phyloP scores from a whole-genome alignment of 805 yeast genomes.

The Kodamaea kakaduensis region DNA sequence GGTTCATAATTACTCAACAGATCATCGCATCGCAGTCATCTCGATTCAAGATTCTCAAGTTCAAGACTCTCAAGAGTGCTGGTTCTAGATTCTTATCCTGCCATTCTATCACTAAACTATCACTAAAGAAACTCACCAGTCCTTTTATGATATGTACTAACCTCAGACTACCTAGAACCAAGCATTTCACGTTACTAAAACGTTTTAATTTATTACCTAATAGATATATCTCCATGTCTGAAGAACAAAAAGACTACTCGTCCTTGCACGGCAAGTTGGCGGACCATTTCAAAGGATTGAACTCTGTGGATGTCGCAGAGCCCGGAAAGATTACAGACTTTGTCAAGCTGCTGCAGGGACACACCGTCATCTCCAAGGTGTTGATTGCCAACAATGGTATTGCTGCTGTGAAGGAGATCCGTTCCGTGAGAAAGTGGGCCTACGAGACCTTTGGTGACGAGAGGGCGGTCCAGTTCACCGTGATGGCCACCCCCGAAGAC shows the following conservation, averaged over 20 bases:
- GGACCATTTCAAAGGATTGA: conserved; percentile 75
- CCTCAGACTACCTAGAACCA: background rate
- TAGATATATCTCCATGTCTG: conserved; percentile 10
- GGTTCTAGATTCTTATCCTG: too few species aligned
- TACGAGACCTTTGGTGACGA: conserved; percentile 98
- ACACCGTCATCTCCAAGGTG: conserved; percentile 84
- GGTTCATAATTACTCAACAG: too few species aligned
- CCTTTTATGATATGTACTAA: background rate
- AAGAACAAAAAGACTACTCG: conserved; percentile 19
- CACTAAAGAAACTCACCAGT: too few species aligned
- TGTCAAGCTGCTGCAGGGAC: conserved; percentile 84
- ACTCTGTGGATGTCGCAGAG: conserved; percentile 72
- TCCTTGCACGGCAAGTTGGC: conserved; percentile 46
- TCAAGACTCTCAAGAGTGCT: too few species aligned
- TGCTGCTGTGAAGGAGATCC: conserved; percentile 97
- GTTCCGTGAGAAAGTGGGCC: conserved; percentile 98
- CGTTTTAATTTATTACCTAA: conserved; percentile 6
- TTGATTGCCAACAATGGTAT: conserved; percentile 98
- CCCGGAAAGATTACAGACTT: conserved; percentile 79
- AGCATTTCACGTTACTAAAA: too few species aligned
- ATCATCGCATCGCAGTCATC: too few species aligned
- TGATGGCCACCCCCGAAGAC: conserved; percentile 99
- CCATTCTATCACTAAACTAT: too few species aligned
- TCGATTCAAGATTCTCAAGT: too few species aligned
- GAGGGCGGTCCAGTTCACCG: conserved; percentile 88